Evolutionary conservation across 1,284 basidiomycete genomes (phyloP).

Genomic region (Austroboletus niveus): DNA sequence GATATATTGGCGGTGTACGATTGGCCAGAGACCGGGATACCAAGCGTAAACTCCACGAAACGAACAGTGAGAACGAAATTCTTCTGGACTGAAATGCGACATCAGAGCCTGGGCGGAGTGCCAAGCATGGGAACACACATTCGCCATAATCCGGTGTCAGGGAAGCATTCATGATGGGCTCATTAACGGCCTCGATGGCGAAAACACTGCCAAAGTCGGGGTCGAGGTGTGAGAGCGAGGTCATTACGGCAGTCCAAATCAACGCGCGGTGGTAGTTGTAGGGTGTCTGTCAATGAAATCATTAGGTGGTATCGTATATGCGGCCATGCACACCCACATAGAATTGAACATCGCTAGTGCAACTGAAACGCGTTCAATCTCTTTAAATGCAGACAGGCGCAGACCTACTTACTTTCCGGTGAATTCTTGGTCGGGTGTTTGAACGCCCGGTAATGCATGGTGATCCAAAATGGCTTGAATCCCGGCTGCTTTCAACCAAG

Average conservation of each 20-base stretch:
- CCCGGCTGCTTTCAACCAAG: constrained; percentile 56
- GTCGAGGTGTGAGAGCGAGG: constrained; percentile 65
- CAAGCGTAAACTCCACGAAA: constrained; percentile 59
- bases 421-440: constrained; percentile 58
- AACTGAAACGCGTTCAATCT: constrained; percentile 37
- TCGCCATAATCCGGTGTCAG: constrained; percentile 66
- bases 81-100: constrained; percentile 53
- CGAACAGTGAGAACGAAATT: constrained; percentile 69
- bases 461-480: constrained; percentile 72
- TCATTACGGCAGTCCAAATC: constrained; percentile 77
- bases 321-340: constrained; percentile 44
- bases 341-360: constrained; percentile 68
- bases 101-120: not conserved
- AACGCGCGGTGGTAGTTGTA: constrained; percentile 74
- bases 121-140: constrained; percentile 41
- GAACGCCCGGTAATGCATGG: constrained; percentile 74
- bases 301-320: constrained; percentile 1
- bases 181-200: constrained; percentile 73
- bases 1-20: constrained; percentile 14
- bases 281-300: constrained; percentile 44
- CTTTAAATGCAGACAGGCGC: constrained; percentile 1
- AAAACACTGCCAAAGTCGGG: constrained; percentile 65
- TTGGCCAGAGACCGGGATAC: constrained; percentile 54
- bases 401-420: constrained; percentile 53
- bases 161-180: constrained; percentile 66